phyloP scores from a whole-genome alignment of 2,329 filamentous ascomycete genomes.

The Cyphellophora europaea region DNA sequence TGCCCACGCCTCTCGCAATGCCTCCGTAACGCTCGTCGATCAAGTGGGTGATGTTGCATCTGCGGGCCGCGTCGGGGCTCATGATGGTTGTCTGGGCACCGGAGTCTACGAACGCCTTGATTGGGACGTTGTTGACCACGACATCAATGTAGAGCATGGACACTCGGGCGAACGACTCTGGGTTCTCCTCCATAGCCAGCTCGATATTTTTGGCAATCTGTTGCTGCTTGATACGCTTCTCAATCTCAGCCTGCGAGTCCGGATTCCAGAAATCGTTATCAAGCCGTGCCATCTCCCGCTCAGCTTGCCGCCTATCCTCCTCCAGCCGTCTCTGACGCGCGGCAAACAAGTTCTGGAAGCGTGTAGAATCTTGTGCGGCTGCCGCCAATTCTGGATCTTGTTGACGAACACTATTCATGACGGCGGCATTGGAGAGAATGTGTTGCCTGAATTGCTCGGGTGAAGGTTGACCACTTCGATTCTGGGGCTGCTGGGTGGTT shows the following conservation, averaged over 20 bases:
- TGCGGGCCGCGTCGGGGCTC: slow-evolving; percentile 85
- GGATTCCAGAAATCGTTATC: slow-evolving; percentile 93
- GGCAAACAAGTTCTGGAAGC: slow-evolving; percentile 65
- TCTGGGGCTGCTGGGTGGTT: slow-evolving; percentile 22
- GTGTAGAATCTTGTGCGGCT: slow-evolving; percentile 63
- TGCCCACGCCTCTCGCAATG: slow-evolving; percentile 87
- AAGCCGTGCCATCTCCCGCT: slow-evolving; percentile 71
- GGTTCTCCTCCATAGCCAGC: slow-evolving; percentile 93
- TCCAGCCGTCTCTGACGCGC: slow-evolving; percentile 61
- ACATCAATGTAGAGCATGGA: slow-evolving; percentile 96
- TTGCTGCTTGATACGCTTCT: slow-evolving; percentile 94
- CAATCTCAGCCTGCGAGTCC: slow-evolving; percentile 83
- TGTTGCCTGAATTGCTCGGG: slow-evolving; percentile 70
- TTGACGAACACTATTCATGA: slow-evolving; percentile 61
- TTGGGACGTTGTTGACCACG: slow-evolving; percentile 81
- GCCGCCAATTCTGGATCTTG: slow-evolving; percentile 69
- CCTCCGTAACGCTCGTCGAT: slow-evolving; percentile 89
- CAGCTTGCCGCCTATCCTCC: slow-evolving; percentile 64
- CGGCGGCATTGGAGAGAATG: slow-evolving; percentile 66
- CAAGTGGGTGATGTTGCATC: slow-evolving; percentile 90
- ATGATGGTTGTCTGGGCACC: slow-evolving; percentile 98
- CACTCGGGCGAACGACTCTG: slow-evolving; percentile 86
- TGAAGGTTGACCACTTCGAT: slow-evolving; percentile 11
- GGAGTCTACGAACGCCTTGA: slow-evolving; percentile 95
- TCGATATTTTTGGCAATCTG: slow-evolving; percentile 91